Conservation (phyloP, 2,329 filamentous ascomycete genomes). For the Exophiala mesophila region DNA sequence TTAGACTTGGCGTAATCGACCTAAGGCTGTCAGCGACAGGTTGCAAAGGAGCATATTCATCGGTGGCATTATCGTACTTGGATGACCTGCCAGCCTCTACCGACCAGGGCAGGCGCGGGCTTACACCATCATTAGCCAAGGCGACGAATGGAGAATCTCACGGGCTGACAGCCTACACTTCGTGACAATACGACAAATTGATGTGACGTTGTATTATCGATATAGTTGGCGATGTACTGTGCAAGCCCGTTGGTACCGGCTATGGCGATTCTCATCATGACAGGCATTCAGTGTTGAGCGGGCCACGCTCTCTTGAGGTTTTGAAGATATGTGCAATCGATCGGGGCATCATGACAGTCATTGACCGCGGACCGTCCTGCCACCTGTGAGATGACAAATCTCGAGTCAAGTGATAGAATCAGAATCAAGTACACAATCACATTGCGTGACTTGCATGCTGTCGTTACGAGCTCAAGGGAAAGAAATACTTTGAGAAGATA, state of each 20-base stretch:
- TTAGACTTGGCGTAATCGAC: constrained; percentile 62
- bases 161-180: constrained; percentile 33
- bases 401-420: too few species aligned
- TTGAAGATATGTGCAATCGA: constrained; percentile 11
- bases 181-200: constrained; percentile 67
- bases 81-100: constrained; percentile 57
- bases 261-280: constrained; percentile 57
- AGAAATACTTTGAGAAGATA: too few species aligned
- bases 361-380: too few species aligned
- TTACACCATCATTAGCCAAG: too few species aligned
- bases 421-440: too few species aligned
- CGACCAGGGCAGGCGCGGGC: constrained; percentile 35
- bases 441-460: too few species aligned
- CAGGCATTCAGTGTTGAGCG: constrained; percentile 1
- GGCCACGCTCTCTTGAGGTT: constrained; percentile 9
- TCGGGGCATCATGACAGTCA: constrained; percentile 10
- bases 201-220: constrained; percentile 59
- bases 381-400: too few species aligned
- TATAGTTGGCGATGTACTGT: constrained; percentile 53
- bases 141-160: too few species aligned
- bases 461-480: too few species aligned
- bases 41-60: not conserved
- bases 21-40: constrained; percentile 1
- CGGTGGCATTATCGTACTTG: too few species aligned
- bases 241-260: constrained; percentile 59